These are phyloP conservation scores for Oryza brachyantha DNA, from an alignment of 176 grass and related monocot genomes.

Conservation along the genomic window DNA sequence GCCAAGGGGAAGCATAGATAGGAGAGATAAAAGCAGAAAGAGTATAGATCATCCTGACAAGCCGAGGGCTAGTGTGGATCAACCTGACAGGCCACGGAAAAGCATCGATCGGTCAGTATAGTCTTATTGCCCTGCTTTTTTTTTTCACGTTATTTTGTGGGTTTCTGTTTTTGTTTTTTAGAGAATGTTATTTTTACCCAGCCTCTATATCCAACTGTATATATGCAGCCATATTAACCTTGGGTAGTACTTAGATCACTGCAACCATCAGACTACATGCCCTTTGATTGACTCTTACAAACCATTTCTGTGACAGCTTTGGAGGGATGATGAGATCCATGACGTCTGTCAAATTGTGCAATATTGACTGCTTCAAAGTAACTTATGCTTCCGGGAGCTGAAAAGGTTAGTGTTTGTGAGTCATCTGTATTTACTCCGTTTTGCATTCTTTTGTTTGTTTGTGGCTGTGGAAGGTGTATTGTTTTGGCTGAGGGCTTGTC, in stretches of 20 bases:
- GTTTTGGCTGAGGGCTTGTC: slow-evolving; percentile 4
- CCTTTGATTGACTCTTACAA: slow-evolving; percentile 34
- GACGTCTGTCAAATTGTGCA: slow-evolving; percentile 78
- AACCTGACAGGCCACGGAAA: slow-evolving; percentile 80
- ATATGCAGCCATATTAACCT: no score
- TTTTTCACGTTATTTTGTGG: background rate
- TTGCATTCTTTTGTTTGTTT: slow-evolving; percentile 49
- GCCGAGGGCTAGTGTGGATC: slow-evolving; percentile 64
- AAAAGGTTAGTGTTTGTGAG: slow-evolving; percentile 50
- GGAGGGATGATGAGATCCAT: slow-evolving; percentile 96
- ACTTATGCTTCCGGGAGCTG: slow-evolving; percentile 64
- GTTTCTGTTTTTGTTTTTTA: no score
- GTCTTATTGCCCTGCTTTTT: slow-evolving; percentile 8
- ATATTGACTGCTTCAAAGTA: slow-evolving; percentile 95
- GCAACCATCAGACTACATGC: no score
- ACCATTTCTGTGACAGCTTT: slow-evolving; percentile 50
- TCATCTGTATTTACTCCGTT: slow-evolving; percentile 34
- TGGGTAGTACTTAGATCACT: no score
- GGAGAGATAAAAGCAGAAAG: slow-evolving; percentile 71
- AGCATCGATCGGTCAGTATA: slow-evolving; percentile 86
- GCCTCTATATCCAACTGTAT: no score
- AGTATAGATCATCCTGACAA: slow-evolving; percentile 66
- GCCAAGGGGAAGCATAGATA: slow-evolving; percentile 65
- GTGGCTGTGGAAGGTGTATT: slow-evolving; percentile 28
- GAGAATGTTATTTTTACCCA: no score